These are phyloP conservation scores for Alloteropsis semialata DNA, from an alignment of 176 grass and related monocot genomes.

Conservation along the genomic window DNA sequence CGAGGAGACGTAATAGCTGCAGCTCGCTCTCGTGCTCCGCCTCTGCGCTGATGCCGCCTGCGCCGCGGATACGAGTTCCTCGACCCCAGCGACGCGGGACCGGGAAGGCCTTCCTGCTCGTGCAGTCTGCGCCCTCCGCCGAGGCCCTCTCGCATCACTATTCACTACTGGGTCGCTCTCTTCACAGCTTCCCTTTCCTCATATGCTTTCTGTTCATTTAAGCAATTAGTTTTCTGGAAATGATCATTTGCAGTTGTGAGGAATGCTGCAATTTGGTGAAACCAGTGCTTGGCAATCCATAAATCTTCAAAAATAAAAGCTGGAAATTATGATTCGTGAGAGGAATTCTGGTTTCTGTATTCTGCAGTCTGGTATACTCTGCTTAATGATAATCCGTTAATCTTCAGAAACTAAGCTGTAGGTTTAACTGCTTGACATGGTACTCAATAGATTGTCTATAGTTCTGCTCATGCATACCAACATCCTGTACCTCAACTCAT, in stretches of 20 bases:
- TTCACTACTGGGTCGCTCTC: constrained; percentile 70
- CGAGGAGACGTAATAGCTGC: constrained; percentile 95
- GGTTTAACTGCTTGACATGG: not conserved
- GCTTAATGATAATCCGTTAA: not conserved
- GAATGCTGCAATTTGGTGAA: not conserved
- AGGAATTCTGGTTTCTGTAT: not conserved
- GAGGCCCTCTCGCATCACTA: constrained; percentile 78
- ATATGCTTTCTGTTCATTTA: not conserved
- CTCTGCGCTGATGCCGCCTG: constrained; percentile 77
- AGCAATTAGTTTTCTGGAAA: too few species aligned
- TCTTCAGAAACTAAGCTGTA: not conserved
- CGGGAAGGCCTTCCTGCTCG: constrained; percentile 39
- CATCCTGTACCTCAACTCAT: not conserved
- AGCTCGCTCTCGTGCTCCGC: constrained; percentile 84
- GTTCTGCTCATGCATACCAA: not conserved
- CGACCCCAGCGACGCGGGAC: constrained; percentile 40
- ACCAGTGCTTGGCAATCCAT: not conserved
- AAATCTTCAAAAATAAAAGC: not conserved
- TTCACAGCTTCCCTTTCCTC: too few species aligned
- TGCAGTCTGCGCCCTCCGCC: constrained; percentile 30
- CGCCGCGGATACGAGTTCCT: constrained; percentile 78
- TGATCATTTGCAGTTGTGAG: not conserved
- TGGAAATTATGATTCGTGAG: not conserved
- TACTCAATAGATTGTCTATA: too few species aligned
- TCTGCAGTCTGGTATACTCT: not conserved